Evolutionary conservation across 2,329 filamentous ascomycete species (phyloP).

Genomic region (Penicillium sclerotiorum): DNA sequence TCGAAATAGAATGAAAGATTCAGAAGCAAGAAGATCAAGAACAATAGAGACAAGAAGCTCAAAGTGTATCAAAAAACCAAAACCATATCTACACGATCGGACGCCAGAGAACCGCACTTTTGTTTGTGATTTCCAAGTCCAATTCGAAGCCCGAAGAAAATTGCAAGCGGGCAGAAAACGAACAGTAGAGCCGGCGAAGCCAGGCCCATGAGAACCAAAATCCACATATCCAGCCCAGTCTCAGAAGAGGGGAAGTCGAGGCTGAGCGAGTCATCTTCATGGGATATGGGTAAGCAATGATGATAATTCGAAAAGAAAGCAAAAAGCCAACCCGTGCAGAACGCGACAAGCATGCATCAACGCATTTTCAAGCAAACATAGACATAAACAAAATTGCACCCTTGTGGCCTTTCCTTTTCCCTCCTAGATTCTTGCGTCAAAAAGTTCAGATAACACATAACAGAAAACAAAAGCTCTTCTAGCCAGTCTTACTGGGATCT

Average conservation of each 20-base stretch:
- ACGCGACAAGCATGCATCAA: conserved; percentile 16
- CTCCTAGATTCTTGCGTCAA: conserved; percentile 9
- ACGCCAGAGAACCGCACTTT: conserved; percentile 30
- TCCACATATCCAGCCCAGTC: neutral
- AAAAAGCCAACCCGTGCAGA: conserved; percentile 21
- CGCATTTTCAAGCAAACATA: neutral
- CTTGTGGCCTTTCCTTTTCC: neutral
- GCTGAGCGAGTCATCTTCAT: too few species aligned
- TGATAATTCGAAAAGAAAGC: conserved; percentile 2
- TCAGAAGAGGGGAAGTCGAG: too few species aligned
- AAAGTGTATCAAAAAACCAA: conserved; percentile 19
- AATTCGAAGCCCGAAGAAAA: conserved; percentile 18
- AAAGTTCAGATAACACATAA: conserved; percentile 9
- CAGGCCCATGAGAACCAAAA: neutral
- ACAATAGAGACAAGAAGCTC: conserved; percentile 10
- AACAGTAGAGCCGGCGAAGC: conserved; percentile 1
- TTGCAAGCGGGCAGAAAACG: conserved; percentile 12
- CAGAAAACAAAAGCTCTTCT: conserved; percentile 16
- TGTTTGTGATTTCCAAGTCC: conserved; percentile 22
- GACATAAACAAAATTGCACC: conserved; percentile 4
- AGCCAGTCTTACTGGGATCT: conserved; percentile 19
- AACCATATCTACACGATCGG: conserved; percentile 31
- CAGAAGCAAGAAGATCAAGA: neutral
- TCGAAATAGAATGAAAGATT: neutral
- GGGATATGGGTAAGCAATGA: conserved; percentile 2